These are phyloP conservation scores for Plantago coronopus DNA, from an alignment of 305 asterid species.

Conservation along the genomic window DNA sequence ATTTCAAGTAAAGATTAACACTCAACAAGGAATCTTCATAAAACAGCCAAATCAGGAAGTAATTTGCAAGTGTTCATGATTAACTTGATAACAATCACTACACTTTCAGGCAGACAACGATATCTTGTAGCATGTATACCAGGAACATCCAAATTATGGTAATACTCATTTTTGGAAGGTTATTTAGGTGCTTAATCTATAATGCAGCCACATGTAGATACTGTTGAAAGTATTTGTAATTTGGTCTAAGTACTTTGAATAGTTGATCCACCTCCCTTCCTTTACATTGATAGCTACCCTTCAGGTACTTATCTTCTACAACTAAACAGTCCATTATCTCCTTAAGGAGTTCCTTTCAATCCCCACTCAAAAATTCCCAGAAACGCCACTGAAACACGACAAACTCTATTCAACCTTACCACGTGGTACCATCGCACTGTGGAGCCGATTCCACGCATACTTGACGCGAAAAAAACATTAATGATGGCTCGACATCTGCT, in stretches of 20 bases:
- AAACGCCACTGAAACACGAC: conserved; percentile 3
- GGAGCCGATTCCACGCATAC: conserved; percentile 7
- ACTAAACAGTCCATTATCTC: conserved; percentile 8
- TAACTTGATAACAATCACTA: not conserved
- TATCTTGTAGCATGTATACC: not conserved
- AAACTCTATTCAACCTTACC: conserved; percentile 3
- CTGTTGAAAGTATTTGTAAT: not conserved
- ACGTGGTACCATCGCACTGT: conserved; percentile 12
- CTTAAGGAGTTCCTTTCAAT: conserved; percentile 3
- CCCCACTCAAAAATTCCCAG: conserved; percentile 2
- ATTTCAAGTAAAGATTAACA: conserved; percentile 1
- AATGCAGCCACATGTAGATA: not conserved
- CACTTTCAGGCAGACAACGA: conserved; percentile 7
- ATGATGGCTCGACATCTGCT: not conserved
- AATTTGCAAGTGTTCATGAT: conserved; percentile 5
- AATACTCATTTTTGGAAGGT: conserved; percentile 5
- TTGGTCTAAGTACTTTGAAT: conserved; percentile 15
- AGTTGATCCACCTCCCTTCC: conserved; percentile 13
- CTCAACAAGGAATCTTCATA: not conserved
- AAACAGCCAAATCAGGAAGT: not conserved
- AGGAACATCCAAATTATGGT: not conserved
- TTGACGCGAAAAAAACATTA: not conserved
- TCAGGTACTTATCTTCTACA: conserved; percentile 14
- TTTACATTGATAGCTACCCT: conserved; percentile 13
- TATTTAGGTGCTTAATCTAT: not conserved